phyloP scores from a whole-genome alignment of 2,329 filamentous ascomycete species.

The Stromatinia cepivora region DNA sequence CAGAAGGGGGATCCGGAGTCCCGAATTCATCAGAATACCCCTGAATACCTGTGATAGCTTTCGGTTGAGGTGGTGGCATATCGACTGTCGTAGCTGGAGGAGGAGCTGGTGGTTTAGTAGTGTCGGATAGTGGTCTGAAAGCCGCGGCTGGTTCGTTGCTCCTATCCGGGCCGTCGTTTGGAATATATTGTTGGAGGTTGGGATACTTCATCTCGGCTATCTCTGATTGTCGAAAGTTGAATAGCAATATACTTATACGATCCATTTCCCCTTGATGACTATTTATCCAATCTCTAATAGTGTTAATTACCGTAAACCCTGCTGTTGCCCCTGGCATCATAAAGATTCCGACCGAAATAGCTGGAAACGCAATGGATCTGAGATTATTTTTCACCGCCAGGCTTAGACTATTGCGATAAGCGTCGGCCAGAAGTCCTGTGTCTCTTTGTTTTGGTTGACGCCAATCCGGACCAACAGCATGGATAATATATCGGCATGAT shows the following conservation, averaged over 20 bases:
- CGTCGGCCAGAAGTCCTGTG: not conserved
- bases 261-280: not conserved
- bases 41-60: not conserved
- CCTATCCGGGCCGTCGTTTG: not conserved
- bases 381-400: not conserved
- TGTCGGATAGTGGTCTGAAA: not conserved
- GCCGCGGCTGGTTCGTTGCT: not conserved
- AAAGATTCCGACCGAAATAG: not conserved
- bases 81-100: not conserved
- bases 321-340: not conserved
- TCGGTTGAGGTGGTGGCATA: not conserved
- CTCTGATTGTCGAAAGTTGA: not conserved
- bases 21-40: not conserved
- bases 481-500: constrained; percentile 1
- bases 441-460: not conserved
- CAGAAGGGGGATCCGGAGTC: not conserved
- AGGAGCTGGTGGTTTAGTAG: not conserved
- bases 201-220: not conserved
- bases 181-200: not conserved
- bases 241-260: constrained; percentile 5
- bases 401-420: not conserved
- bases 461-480: constrained; percentile 13
- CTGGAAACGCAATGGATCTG: constrained; percentile 12
- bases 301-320: not conserved
- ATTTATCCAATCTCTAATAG: not conserved